phyloP scores from a whole-genome alignment of 2,329 filamentous ascomycete genomes.

The Diaporthe nobilis region DNA sequence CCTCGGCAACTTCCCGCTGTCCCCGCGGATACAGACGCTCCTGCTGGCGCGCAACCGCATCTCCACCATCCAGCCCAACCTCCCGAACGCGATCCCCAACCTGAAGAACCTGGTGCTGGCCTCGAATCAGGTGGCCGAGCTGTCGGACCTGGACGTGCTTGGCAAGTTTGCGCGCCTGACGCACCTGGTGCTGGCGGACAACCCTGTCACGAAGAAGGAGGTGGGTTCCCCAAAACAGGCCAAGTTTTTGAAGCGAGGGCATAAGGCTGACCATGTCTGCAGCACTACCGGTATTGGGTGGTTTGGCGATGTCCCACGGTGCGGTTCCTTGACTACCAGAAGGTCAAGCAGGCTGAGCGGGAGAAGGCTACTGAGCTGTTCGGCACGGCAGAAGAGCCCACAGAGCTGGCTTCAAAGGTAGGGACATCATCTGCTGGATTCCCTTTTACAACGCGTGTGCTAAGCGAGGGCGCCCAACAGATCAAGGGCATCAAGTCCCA shows the following conservation, averaged over 20 bases:
- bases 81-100: slow-evolving; percentile 84
- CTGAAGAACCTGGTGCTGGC: slow-evolving; percentile 86
- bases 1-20: slow-evolving; percentile 93
- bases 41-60: slow-evolving; percentile 93
- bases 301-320: slow-evolving; percentile 89
- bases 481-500: slow-evolving; percentile 89
- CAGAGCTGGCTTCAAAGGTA: slow-evolving; percentile 82
- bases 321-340: slow-evolving; percentile 92
- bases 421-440: background rate
- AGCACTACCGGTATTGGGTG: slow-evolving; percentile 95
- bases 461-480: slow-evolving; percentile 54
- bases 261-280: slow-evolving; percentile 34
- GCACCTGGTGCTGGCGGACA: slow-evolving; percentile 86
- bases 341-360: slow-evolving; percentile 90
- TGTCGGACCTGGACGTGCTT: slow-evolving; percentile 90
- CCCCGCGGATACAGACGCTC: slow-evolving; percentile 87
- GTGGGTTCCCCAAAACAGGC: slow-evolving; percentile 63
- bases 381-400: slow-evolving; percentile 83
- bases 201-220: slow-evolving; percentile 93
- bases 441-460: background rate
- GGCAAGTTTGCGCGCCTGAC: slow-evolving; percentile 77
- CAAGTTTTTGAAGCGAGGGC: background rate
- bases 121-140: slow-evolving; percentile 84
- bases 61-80: slow-evolving; percentile 80
- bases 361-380: slow-evolving; percentile 84